Conservation (phyloP, 352 stramenopile genomes). For the Phytophthora multivora region DNA sequence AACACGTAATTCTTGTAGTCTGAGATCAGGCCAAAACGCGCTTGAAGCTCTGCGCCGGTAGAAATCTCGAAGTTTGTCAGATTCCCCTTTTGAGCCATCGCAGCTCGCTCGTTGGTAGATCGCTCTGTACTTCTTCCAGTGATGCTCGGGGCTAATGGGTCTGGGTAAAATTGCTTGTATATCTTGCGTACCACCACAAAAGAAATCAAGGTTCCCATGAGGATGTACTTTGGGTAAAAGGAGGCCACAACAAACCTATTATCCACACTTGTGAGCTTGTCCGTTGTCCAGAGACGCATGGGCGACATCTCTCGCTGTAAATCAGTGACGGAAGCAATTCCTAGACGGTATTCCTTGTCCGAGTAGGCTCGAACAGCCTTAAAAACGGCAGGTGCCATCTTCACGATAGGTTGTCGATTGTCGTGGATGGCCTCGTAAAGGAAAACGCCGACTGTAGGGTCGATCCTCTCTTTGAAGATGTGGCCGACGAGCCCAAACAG, state of each 20-base stretch:
- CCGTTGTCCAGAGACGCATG: conserved; percentile 36
- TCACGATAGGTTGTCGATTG: conserved; percentile 30
- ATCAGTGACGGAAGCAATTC: conserved; percentile 33
- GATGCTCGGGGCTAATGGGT: conserved; percentile 27
- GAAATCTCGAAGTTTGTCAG: conserved; percentile 47
- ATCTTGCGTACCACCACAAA: conserved; percentile 32
- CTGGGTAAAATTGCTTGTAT: conserved; percentile 33
- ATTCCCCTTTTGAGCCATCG: conserved; percentile 33
- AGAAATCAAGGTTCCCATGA: conserved; percentile 26
- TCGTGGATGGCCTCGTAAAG: conserved; percentile 34
- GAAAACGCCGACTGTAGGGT: conserved; percentile 29
- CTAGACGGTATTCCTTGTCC: conserved; percentile 29
- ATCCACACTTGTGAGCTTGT: conserved; percentile 28
- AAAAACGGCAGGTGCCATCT: conserved; percentile 20
- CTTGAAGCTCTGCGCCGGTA: conserved; percentile 36
- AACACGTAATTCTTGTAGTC: conserved; percentile 53
- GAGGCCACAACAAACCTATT: conserved; percentile 29
- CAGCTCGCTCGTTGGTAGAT: conserved; percentile 31
- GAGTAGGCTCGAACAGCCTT: conserved; percentile 18
- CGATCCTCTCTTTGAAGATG: conserved; percentile 33
- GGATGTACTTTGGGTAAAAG: conserved; percentile 37
- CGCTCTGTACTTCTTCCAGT: conserved; percentile 28
- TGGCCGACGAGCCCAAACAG: conserved; percentile 31
- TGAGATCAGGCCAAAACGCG: conserved; percentile 44
- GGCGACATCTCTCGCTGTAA: conserved; percentile 31